Conservation (phyloP, 805 yeast species). For the Maudiozyma barnettii region DNA sequence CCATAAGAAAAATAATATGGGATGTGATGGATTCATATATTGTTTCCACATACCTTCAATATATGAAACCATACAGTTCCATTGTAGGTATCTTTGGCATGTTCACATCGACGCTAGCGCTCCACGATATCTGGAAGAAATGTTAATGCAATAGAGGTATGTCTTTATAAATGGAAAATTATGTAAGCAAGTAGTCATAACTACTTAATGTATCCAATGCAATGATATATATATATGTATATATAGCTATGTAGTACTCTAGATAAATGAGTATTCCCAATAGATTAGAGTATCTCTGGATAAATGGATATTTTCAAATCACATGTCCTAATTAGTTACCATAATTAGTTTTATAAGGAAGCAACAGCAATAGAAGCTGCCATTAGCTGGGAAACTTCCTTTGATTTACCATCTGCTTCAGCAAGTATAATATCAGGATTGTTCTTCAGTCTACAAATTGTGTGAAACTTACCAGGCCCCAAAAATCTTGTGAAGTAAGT, state of each 20-base stretch:
- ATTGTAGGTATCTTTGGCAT: conserved; percentile 76
- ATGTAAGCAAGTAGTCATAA: too few relatives aligned
- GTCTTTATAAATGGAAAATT: too few relatives aligned
- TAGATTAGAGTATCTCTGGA: too few relatives aligned
- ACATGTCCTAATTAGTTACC: too few relatives aligned
- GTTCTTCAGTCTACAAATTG: not conserved
- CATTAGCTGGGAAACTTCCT: not conserved
- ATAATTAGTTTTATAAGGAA: not conserved
- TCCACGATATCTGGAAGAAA: conserved; percentile 52
- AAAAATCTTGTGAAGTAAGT: not conserved
- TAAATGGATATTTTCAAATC: too few relatives aligned
- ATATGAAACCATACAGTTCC: conserved; percentile 60
- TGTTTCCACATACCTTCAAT: conserved; percentile 57
- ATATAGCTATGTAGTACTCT: not conserved
- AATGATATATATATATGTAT: too few relatives aligned
- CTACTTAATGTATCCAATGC: too few relatives aligned
- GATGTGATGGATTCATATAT: conserved; percentile 65
- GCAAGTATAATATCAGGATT: not conserved
- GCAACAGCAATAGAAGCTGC: not conserved
- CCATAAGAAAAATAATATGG: conserved; percentile 56
- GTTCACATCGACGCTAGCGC: conserved; percentile 66
- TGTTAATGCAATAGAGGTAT: not conserved
- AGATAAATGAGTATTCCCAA: too few relatives aligned
- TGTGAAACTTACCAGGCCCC: not conserved
- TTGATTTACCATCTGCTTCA: not conserved